These are phyloP conservation scores for Hypomontagnella monticulosa DNA, from an alignment of 495 filamentous ascomycete species.

Conservation along the genomic window DNA sequence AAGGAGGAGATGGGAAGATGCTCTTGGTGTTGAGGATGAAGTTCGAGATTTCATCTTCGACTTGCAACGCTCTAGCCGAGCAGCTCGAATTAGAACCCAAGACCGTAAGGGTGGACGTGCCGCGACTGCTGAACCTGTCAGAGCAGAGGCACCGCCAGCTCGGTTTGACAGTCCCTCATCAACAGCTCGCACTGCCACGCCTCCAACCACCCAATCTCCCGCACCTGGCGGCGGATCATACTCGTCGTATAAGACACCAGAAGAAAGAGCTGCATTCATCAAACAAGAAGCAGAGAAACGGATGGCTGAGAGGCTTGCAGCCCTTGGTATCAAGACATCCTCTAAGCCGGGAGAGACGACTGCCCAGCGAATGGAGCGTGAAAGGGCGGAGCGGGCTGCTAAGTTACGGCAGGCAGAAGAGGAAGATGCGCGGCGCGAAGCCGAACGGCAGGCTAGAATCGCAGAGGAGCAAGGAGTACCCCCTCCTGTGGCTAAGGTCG, in stretches of 20 bases:
- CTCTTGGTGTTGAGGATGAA: slow-evolving; percentile 93
- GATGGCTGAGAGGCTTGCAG: slow-evolving; percentile 97
- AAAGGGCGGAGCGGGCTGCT: slow-evolving; percentile 85
- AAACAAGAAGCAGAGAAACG: slow-evolving; percentile 96
- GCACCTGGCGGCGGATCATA: slow-evolving; percentile 66
- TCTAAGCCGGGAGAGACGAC: slow-evolving; percentile 77
- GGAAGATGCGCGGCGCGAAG: slow-evolving; percentile 90
- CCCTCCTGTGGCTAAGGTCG: slow-evolving; percentile 64
- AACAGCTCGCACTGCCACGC: slow-evolving; percentile 55
- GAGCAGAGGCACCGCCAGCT: slow-evolving; percentile 51
- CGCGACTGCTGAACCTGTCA: slow-evolving; percentile 57
- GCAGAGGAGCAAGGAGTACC: slow-evolving; percentile 81
- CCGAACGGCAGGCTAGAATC: slow-evolving; percentile 85
- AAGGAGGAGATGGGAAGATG: slow-evolving; percentile 94
- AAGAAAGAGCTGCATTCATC: slow-evolving; percentile 94
- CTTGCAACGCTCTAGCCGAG: slow-evolving; percentile 82
- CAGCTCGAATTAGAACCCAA: slow-evolving; percentile 78
- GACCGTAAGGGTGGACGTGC: slow-evolving; percentile 59
- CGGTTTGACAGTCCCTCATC: slow-evolving; percentile 53
- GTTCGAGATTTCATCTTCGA: slow-evolving; percentile 98
- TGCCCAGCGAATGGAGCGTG: slow-evolving; percentile 85
- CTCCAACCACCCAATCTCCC: slow-evolving; percentile 50
- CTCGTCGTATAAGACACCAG: slow-evolving; percentile 84
- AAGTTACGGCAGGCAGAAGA: slow-evolving; percentile 90
- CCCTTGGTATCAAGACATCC: slow-evolving; percentile 86